These are phyloP conservation scores for Fomes fomentarius DNA, from an alignment of 1,284 basidiomycete species.

Conservation along the genomic window DNA sequence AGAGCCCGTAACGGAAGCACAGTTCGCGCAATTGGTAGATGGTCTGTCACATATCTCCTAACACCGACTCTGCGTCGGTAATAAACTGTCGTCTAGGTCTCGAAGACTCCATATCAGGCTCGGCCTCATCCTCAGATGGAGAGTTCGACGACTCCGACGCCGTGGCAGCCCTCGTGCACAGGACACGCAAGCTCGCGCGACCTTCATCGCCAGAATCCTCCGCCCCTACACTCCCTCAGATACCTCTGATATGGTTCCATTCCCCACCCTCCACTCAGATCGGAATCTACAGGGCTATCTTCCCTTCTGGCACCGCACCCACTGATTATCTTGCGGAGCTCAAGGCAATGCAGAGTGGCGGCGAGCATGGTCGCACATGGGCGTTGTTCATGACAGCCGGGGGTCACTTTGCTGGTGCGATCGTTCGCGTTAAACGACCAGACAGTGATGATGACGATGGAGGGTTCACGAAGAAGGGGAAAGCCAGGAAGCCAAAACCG, in stretches of 20 bases:
- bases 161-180: conserved; percentile 69
- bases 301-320: conserved; percentile 50
- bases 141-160: conserved; percentile 64
- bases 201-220: conserved; percentile 50
- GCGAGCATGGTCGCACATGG: conserved; percentile 78
- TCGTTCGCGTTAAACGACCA: conserved; percentile 71
- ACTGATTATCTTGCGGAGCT: conserved; percentile 59
- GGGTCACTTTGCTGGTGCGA: conserved; percentile 94
- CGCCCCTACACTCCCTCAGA: conserved; percentile 55
- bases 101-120: conserved; percentile 89
- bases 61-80: not conserved
- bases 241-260: conserved; percentile 90
- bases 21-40: conserved; percentile 80
- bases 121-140: conserved; percentile 68
- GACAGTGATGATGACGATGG: conserved; percentile 48
- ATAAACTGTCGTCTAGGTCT: conserved; percentile 55
- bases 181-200: conserved; percentile 52
- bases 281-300: conserved; percentile 83
- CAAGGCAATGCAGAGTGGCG: conserved; percentile 65
- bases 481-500: conserved; percentile 60
- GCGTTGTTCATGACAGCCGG: conserved; percentile 96
- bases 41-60: conserved; percentile 40
- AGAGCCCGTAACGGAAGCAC: conserved; percentile 64
- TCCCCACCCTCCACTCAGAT: conserved; percentile 85
- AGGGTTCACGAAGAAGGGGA: conserved; percentile 53